Percentiles rank a stretch among this genome's conserved stretches.
phyloP scores from a whole-genome alignment of 345 rosid genomes.

The Rubroshorea leprosula region DNA sequence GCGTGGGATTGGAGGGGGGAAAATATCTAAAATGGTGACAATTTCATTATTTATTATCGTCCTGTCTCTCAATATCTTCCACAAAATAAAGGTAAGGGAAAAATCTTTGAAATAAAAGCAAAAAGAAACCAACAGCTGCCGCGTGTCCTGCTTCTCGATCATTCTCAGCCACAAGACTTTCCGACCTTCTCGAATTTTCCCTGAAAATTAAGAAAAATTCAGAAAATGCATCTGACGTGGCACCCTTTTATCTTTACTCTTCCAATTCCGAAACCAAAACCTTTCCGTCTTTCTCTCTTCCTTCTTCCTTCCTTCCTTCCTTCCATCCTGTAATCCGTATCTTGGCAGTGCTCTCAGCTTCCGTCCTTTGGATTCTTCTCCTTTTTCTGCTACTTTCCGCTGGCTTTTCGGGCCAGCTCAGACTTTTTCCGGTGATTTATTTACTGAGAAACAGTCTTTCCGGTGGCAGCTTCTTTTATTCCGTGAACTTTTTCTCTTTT shows the following conservation, averaged over 20 bases:
- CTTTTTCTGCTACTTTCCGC: not conserved
- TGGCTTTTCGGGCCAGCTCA: not conserved
- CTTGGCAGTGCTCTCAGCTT: constrained; percentile 14
- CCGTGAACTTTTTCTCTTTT: not conserved
- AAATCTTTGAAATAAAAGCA: not conserved
- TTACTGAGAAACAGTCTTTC: not conserved
- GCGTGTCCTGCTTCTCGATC: constrained; percentile 24
- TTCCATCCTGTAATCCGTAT: too few relatives aligned
- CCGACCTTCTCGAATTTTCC: constrained; percentile 45
- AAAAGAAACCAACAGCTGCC: constrained; percentile 15
- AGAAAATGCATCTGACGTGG: constrained; percentile 38
- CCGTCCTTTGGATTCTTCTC: not conserved
- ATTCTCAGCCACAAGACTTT: constrained; percentile 52
- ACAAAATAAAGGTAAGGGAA: constrained; percentile 6
- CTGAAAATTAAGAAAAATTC: constrained; percentile 6
- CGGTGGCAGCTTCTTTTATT: too few relatives aligned
- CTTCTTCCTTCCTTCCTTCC: constrained; percentile 1
- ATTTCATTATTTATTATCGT: constrained; percentile 7
- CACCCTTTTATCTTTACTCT: constrained; percentile 12
- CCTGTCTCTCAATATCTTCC: constrained; percentile 18
- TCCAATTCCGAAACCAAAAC: not conserved
- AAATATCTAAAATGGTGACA: constrained; percentile 12
- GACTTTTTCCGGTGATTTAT: not conserved
- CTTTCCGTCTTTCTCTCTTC: not conserved
- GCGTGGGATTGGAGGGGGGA: constrained; percentile 1